These are phyloP conservation scores for Echeveria elegans DNA, from an alignment of 164 flowering plant species.

Conservation along the genomic window DNA sequence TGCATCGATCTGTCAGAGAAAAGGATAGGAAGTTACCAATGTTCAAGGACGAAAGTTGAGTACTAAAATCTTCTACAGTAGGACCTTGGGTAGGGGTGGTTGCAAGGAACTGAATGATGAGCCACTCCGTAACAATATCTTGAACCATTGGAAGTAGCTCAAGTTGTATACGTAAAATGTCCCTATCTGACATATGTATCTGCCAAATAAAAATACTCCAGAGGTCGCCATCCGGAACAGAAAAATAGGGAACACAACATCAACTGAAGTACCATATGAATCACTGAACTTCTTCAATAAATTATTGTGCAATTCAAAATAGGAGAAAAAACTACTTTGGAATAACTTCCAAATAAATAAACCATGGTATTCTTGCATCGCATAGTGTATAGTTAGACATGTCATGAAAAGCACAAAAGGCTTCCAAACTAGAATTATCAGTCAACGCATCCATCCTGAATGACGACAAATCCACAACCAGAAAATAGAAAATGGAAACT, in stretches of 20 bases:
- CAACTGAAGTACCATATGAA: background rate
- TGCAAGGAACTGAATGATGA: conserved; percentile 55
- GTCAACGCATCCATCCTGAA: too few species aligned
- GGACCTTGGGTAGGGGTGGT: conserved; percentile 62
- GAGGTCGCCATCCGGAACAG: too few species aligned
- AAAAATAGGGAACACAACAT: background rate
- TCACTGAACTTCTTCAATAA: too few species aligned
- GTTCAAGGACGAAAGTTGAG: conserved; percentile 76
- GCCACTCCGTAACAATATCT: conserved; percentile 70
- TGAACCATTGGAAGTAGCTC: conserved; percentile 75
- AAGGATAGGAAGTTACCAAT: conserved; percentile 44
- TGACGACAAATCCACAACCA: too few species aligned
- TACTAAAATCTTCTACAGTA: conserved; percentile 70
- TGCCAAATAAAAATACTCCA: conserved; percentile 20
- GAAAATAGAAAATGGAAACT: too few species aligned
- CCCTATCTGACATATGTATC: conserved; percentile 55
- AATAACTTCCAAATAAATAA: too few species aligned
- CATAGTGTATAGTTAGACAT: too few species aligned
- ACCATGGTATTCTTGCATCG: too few species aligned
- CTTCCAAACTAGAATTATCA: too few species aligned
- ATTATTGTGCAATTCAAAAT: too few species aligned
- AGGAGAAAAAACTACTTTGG: too few species aligned
- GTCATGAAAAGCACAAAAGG: too few species aligned
- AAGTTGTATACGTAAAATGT: conserved; percentile 53
- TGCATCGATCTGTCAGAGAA: background rate